A percentile compares a stretch with the other conserved stretches of the same genome.
Evolutionary conservation across 768 basidiomycete species (phyloP).

Genomic region (Trametes punicea): DNA sequence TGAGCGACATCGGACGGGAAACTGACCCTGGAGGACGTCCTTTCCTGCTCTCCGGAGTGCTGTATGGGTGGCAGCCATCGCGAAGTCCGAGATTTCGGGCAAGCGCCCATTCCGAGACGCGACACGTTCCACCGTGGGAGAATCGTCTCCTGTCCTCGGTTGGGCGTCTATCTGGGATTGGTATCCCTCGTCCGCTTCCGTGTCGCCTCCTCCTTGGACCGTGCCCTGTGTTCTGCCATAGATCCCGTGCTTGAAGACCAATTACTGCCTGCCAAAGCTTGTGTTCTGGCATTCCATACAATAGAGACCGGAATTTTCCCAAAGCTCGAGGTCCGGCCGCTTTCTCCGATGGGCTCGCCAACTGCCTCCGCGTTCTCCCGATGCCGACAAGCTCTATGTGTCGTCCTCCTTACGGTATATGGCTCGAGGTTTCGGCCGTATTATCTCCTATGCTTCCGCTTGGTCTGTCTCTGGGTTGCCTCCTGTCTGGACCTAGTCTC

Average conservation of each 20-base stretch:
- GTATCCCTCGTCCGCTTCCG: no score
- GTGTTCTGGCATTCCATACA: no score
- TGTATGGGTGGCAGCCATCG: slow-evolving; percentile 8
- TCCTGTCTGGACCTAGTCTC: background rate
- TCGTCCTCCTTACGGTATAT: background rate
- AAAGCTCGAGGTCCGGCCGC: no score
- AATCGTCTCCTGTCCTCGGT: background rate
- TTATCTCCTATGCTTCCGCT: background rate
- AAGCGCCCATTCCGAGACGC: background rate
- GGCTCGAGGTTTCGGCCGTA: background rate
- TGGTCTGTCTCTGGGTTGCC: background rate
- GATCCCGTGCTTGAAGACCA: no score
- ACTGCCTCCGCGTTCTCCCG: background rate
- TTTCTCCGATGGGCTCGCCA: background rate
- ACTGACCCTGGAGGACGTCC: background rate
- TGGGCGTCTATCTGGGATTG: background rate
- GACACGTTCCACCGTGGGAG: background rate
- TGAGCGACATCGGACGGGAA: background rate
- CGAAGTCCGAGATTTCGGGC: background rate
- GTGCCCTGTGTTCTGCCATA: no score
- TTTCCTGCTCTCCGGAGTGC: background rate
- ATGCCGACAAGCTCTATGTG: background rate
- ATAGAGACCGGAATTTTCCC: no score
- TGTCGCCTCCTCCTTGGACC: no score
- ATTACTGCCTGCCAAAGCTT: no score